These are phyloP conservation scores for Lentinus tigrinus DNA, from an alignment of 768 basidiomycete genomes.

Conservation along the genomic window DNA sequence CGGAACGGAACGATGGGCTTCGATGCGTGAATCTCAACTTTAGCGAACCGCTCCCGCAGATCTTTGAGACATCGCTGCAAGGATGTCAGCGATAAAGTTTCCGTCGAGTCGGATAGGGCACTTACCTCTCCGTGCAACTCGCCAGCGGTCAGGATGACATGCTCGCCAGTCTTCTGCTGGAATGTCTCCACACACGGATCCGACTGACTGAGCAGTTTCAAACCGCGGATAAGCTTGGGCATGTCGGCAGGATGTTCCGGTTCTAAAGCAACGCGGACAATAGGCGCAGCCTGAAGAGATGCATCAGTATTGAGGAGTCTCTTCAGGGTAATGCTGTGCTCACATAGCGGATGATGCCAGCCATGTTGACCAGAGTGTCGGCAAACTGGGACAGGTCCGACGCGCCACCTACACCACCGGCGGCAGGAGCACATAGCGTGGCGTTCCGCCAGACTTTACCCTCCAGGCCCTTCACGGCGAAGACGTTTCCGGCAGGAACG, in stretches of 20 bases:
- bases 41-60: constrained; percentile 91
- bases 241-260: constrained; percentile 82
- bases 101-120: not conserved
- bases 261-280: constrained; percentile 93
- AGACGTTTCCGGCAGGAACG: constrained; percentile 91
- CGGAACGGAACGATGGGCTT: constrained; percentile 97
- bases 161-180: constrained; percentile 95
- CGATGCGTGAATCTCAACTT: constrained; percentile 89
- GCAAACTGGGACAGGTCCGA: constrained; percentile 34
- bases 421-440: constrained; percentile 75
- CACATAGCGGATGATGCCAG: constrained; percentile 66
- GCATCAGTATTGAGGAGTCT: not conserved
- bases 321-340: constrained; percentile 17
- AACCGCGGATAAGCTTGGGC: constrained; percentile 81
- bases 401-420: constrained; percentile 39
- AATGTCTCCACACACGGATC: constrained; percentile 98
- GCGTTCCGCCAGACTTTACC: constrained; percentile 89
- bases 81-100: not conserved
- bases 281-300: constrained; percentile 67
- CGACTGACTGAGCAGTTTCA: constrained; percentile 88
- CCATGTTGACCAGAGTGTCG: constrained; percentile 76
- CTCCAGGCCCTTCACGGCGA: constrained; percentile 87
- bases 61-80: constrained; percentile 91
- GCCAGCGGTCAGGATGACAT: constrained; percentile 94
- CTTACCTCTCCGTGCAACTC: constrained; percentile 92